Evolutionary conservation across 2,329 filamentous ascomycete species (phyloP), one percentile per base, ranked within the genome.

Genomic region (Achaetomium macrosporum): DNA sequence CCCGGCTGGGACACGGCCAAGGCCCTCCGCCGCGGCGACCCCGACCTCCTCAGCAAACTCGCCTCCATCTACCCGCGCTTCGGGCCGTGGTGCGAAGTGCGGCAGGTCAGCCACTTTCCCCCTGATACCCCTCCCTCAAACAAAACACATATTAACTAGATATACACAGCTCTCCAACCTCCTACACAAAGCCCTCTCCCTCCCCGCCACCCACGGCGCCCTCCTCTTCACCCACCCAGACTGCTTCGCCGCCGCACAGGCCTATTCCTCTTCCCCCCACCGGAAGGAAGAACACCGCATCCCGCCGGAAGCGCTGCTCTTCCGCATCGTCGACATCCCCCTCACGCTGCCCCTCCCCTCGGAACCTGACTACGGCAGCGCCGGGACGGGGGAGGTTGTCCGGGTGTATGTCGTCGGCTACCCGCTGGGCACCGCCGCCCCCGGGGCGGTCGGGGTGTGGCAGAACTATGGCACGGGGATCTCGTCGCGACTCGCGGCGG

Each of bases 61-160:
- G 66, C 66, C 46, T 70, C 73, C 51, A 67, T 77, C 29, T 78
- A 78, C 44, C 76, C 76, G 11, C 71, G 76, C 4, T 74, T 77
- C 53, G 57, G 62, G 1, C 74, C 76, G 1, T 61, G 52, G 35
- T 47, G 53, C 37, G 49, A 62, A 20, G 59, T 56, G 15, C 52
- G 51, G 33, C 30, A 59, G 41, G 57, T 57, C 33, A 17, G 50
- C 55, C 37, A 17, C n/a, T n/a, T n/a, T n/a, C n/a, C n/a, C n/a
- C n/a, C n/a, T n/a, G n/a, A n/a, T n/a, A n/a, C n/a, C n/a, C n/a
- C n/a, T n/a, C n/a, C n/a, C n/a, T n/a, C n/a, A 31, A 20, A n/a
- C 10, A 17, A 16, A 31, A 43, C 25, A 39, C 17, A 40, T 11
- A n/a, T 39, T 3, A 29, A 36, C 30, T 12, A 35, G 4, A 11